phyloP scores from a whole-genome alignment of 1,284 basidiomycete genomes.

The Heterobasidion occidentale region DNA sequence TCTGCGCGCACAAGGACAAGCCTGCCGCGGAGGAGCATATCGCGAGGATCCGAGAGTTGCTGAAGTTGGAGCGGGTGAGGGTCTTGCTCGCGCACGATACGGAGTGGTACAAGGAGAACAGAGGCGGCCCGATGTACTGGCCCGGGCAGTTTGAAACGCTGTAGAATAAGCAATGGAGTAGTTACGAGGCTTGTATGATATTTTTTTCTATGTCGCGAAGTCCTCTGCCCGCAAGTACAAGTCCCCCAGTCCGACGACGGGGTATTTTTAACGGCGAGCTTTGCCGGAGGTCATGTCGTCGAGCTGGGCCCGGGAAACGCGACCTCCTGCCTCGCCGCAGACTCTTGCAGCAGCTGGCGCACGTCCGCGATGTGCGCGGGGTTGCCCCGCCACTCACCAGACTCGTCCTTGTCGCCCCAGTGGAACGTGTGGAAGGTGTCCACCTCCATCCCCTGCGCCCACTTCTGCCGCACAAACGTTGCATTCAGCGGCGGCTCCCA shows the following conservation, averaged over 20 bases:
- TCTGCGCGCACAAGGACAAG: constrained; percentile 37
- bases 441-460: constrained; percentile 36
- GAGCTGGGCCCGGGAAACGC: constrained; percentile 1
- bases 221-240: too few relatives aligned
- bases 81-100: not conserved
- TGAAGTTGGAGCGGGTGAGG: not conserved
- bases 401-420: constrained; percentile 30
- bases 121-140: not conserved
- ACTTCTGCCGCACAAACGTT: constrained; percentile 36
- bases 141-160: not conserved
- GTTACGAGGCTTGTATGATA: not conserved
- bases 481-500: constrained; percentile 37
- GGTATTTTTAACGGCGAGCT: too few relatives aligned
- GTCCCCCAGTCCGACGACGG: too few relatives aligned
- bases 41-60: constrained; percentile 9
- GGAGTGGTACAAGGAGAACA: constrained; percentile 2
- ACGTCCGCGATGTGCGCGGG: constrained; percentile 29
- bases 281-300: too few relatives aligned
- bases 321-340: constrained; percentile 26
- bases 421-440: constrained; percentile 45
- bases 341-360: constrained; percentile 26
- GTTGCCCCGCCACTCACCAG: constrained; percentile 29
- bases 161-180: not conserved
- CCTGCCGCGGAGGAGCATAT: constrained; percentile 32
- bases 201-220: not conserved